phyloP scores from a whole-genome alignment of 192 early-diverging fungal genomes.

The Thamnidium elegans region DNA sequence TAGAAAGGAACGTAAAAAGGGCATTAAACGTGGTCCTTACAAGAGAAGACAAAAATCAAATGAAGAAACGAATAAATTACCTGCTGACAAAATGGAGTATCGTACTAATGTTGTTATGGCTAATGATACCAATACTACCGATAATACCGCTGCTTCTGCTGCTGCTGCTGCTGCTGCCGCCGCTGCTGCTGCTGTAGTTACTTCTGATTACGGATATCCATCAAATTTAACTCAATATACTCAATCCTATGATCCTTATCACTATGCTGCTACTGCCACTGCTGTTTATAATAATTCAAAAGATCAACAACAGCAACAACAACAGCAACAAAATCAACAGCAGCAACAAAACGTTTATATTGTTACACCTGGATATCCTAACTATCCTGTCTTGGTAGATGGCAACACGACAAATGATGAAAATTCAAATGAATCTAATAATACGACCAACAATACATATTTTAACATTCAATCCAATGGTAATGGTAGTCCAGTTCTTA shows the following conservation, averaged over 20 bases:
- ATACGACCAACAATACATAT: no score
- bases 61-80: background rate
- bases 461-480: no score
- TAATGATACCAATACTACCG: background rate
- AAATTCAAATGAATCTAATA: no score
- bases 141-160: background rate
- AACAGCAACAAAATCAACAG: no score
- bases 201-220: constrained; percentile 20
- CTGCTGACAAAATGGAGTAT: no score
- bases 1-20: constrained; percentile 79
- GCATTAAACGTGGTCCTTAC: constrained; percentile 83
- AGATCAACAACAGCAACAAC: no score
- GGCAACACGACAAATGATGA: no score
- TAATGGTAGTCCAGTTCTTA: no score
- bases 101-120: background rate
- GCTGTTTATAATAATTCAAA: no score
- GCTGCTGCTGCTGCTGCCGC: background rate
- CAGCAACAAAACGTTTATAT: background rate
- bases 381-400: constrained; percentile 17
- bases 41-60: constrained; percentile 48
- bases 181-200: background rate
- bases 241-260: constrained; percentile 24
- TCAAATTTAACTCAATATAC: constrained; percentile 25
- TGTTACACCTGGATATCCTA: background rate
- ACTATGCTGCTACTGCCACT: constrained; percentile 10